Conservation (phyloP, 495 filamentous ascomycete species). For the Penicillium bovifimosum region DNA sequence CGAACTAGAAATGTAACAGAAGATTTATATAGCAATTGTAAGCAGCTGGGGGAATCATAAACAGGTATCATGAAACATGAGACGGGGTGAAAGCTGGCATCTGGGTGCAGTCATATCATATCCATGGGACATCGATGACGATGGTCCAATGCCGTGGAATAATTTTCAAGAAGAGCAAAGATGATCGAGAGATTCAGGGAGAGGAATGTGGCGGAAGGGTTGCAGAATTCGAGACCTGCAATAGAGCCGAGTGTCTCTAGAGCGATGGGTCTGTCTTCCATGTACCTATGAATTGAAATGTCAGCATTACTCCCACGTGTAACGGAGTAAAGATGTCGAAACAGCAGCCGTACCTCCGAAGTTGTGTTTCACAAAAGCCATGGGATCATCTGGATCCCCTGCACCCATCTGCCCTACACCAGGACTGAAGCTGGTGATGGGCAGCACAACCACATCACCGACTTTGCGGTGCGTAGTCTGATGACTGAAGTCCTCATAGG, state of each 20-base stretch:
- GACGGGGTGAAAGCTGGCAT: background rate
- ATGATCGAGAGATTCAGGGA: background rate
- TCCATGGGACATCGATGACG: background rate
- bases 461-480: constrained; percentile 79
- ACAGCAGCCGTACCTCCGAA: constrained; percentile 69
- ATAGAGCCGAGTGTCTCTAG: constrained; percentile 5
- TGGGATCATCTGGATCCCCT: constrained; percentile 83
- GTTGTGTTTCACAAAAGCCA: constrained; percentile 96
- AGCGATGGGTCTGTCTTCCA: constrained; percentile 39
- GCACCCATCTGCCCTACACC: constrained; percentile 92
- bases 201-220: background rate
- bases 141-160: background rate
- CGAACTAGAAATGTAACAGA: too few relatives aligned
- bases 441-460: constrained; percentile 87
- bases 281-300: constrained; percentile 16
- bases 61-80: constrained; percentile 8
- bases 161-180: background rate
- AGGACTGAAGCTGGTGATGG: constrained; percentile 96
- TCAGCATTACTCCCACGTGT: constrained; percentile 7
- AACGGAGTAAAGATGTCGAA: background rate
- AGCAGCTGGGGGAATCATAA: constrained; percentile 10
- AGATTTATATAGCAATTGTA: too few relatives aligned
- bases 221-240: background rate
- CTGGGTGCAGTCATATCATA: background rate
- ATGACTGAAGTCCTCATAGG: constrained; percentile 83